phyloP scores from a whole-genome alignment of 768 basidiomycete species.

The Pulveroboletus ravenelii region DNA sequence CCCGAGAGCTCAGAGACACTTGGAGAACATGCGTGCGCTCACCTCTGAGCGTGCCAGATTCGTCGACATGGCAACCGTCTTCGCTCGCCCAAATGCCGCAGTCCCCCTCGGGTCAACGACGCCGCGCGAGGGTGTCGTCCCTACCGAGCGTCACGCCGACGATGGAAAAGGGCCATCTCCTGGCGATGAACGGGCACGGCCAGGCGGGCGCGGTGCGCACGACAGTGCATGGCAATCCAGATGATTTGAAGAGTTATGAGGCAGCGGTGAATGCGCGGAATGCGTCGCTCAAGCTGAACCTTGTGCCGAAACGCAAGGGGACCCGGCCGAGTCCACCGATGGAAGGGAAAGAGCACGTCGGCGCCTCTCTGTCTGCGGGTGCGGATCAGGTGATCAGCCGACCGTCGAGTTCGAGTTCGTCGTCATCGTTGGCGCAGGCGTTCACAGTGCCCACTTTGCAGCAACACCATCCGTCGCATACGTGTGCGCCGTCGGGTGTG shows the following conservation, averaged over 20 bases:
- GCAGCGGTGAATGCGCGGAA: conserved; percentile 70
- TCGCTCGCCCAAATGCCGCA: conserved; percentile 20
- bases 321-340: conserved; percentile 19
- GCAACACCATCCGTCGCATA: conserved; percentile 5
- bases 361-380: neutral
- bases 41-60: conserved; percentile 43
- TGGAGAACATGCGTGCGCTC: conserved; percentile 76
- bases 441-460: conserved; percentile 30
- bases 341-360: neutral
- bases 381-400: conserved; percentile 26
- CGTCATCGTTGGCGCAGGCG: conserved; percentile 39
- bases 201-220: conserved; percentile 29
- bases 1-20: conserved; percentile 57
- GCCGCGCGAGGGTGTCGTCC: conserved; percentile 59
- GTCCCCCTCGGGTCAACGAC: conserved; percentile 26
- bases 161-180: conserved; percentile 20
- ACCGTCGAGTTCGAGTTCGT: conserved; percentile 35
- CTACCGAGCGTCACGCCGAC: conserved; percentile 69
- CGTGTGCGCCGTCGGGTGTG: neutral
- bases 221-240: conserved; percentile 43
- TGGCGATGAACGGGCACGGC: conserved; percentile 17
- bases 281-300: conserved; percentile 53
- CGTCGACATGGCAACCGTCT: conserved; percentile 5
- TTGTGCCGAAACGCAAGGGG: conserved; percentile 41
- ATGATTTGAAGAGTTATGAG: conserved; percentile 69